Evolutionary conservation across 257 asterid genomes (phyloP), one percentile per base, ranked within the genome.

Genomic region (Jaltomata sinuosa): DNA sequence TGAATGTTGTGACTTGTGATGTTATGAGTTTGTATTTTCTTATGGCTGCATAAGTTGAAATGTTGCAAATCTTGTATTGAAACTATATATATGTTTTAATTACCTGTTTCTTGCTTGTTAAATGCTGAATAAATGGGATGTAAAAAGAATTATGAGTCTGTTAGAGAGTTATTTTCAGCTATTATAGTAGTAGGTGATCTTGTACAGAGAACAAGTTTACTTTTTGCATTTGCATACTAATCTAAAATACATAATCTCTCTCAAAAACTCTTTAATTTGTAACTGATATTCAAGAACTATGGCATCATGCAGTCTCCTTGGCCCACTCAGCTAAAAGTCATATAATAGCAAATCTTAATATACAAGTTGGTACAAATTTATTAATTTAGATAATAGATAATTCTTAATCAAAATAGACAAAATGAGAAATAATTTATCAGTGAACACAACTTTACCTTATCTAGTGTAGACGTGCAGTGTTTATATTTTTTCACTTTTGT

Each of bases 221-320:
- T 93, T 91, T 97, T 98, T 40, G 99, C 98, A 89, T 91, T 94
- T 50, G 99, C 93, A 87, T 97, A 97, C 99, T 98, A 97, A 57
- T 97, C 98, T 45, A 86, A 91, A 52, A 95, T n/a, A n/a, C n/a
- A n/a, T n/a, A 91, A 86, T 97, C 99, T 89, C 97, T 92, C 83
- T 98, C 99, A n/a, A 5, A 97, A 68, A 85, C 90, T 87, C 99
- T n/a, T n/a, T n/a, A n/a, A n/a, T 86, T 90, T 97, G 99, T 82
- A 97, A 86, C 87, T 97, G 96, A 89, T 93, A 97, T 15, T 98
- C 99, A 85, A 97, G 98, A 87, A 97, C 94, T 84, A 97, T 97
- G 84, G 99, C 99, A 85, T 97, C 99, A 29, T 98, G 98, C 87
- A 97, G 89, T 90, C 99, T 90, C 84, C 99, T 90, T 2, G 98